Conservation (phyloP, 192 early-diverging fungal genomes). For the Ambispora gerdemannii region DNA sequence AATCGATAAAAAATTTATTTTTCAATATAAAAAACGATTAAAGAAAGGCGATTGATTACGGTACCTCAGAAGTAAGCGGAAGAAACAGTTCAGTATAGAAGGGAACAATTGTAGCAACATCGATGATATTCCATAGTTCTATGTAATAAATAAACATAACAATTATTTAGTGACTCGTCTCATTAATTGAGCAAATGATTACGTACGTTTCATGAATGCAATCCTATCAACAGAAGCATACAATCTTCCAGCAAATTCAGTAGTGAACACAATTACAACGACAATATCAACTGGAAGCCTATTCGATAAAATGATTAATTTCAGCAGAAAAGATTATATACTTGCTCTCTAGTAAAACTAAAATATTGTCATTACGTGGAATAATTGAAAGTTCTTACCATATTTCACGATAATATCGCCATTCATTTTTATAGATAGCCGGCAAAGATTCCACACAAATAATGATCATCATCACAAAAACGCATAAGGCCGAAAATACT, state of each 20-base stretch:
- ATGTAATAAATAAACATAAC: background rate
- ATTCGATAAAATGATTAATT: background rate
- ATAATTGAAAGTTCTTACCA: background rate
- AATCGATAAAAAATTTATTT: too few species aligned
- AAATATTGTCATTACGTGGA: background rate
- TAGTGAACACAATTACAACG: background rate
- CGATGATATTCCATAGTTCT: slow-evolving; percentile 7
- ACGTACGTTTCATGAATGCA: slow-evolving; percentile 13
- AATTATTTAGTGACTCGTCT: background rate
- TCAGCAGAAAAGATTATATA: background rate
- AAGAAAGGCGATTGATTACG: too few species aligned
- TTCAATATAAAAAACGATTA: too few species aligned
- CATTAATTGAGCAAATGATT: background rate
- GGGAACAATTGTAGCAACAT: slow-evolving; percentile 3
- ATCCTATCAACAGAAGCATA: slow-evolving; percentile 6
- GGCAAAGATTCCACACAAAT: slow-evolving; percentile 15
- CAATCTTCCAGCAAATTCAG: slow-evolving; percentile 23
- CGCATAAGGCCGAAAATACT: background rate
- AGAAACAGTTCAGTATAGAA: slow-evolving; percentile 5
- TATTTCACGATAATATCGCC: background rate
- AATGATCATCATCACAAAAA: background rate
- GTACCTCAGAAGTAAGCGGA: background rate
- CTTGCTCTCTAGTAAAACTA: background rate
- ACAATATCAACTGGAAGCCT: slow-evolving; percentile 2
- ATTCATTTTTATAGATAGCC: background rate